Evolutionary conservation across 345 rosid genomes (phyloP), one percentile per base, ranked within the genome.

Genomic region (Brassica nigra): DNA sequence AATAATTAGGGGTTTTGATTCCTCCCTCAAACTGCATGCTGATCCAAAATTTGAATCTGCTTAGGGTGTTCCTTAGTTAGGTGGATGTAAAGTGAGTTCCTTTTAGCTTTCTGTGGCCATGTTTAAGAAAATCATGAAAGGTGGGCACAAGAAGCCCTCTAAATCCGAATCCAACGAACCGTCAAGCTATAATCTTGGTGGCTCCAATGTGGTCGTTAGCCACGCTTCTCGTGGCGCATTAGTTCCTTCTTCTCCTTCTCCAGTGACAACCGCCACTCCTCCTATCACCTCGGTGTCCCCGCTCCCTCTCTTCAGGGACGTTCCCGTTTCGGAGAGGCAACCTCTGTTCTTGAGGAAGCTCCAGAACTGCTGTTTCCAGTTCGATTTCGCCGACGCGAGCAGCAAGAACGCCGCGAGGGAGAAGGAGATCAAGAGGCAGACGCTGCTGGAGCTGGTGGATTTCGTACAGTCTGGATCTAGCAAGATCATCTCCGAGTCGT

Each of bases 71-170:
- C 15, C 5, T 67, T 4, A 15, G 73, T 8, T 74, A n/a, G 6
- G 68, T 5, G 78, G 27, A 3, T 5, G 1, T 4, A 66, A 59
- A 70, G 80, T 66, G 42, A 10, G 68, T 30, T 57, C 4, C 75
- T 68, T 49, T 55, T 6, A 14, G 58, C 55, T 11, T 54, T 39
- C 12, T 29, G 47, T 39, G 5, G 79, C 75, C 55, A 93, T 93
- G 98, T 90, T 93, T 30, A 91, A 87, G 95, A 93, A 90, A 75
- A 90, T 91, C 81, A 89, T 93, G 65, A 93, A 91, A 83, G 92
- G 91, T 62, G 94, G 90, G 87, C 92, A 87, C 42, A 80, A 80
- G 68, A 93, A 91, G 93, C 88, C 88, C 84, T 84, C 98, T 37
- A 93, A 93, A 83, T 81, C 91, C 44, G 93, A 91, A 29, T 75